A percentile compares a stretch with the other conserved stretches of the same genome.
phyloP scores from a whole-genome alignment of 352 stramenopile species.

The Phytophthora megakarya region DNA sequence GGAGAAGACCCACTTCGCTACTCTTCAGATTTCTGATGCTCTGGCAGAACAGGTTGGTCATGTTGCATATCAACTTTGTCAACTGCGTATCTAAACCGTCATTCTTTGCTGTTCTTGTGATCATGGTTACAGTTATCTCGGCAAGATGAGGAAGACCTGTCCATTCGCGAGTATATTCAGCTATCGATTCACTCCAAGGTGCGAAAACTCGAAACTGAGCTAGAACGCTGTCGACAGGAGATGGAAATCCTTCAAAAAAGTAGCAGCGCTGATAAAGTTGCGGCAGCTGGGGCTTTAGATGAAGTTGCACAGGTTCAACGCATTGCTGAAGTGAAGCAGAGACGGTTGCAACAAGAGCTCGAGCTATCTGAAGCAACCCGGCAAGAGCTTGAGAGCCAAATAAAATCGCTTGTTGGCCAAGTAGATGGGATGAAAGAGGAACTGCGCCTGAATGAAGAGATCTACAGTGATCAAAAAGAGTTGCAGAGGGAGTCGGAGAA shows the following conservation, averaged over 20 bases:
- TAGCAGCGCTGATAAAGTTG: constrained; percentile 40
- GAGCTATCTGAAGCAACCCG: constrained; percentile 56
- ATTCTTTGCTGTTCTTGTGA: background rate
- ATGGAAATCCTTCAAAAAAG: constrained; percentile 35
- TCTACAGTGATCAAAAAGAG: constrained; percentile 28
- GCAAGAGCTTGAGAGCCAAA: constrained; percentile 56
- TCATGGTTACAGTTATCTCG: constrained; percentile 36
- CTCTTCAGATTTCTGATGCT: constrained; percentile 66
- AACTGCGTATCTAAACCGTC: background rate
- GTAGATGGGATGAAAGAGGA: constrained; percentile 57
- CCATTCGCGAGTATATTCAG: constrained; percentile 67
- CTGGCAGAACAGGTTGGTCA: constrained; percentile 59
- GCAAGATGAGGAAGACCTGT: constrained; percentile 60
- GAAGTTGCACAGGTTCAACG: constrained; percentile 42
- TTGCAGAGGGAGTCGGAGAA: constrained; percentile 46
- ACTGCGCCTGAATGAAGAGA: constrained; percentile 35
- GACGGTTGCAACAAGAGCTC: constrained; percentile 52
- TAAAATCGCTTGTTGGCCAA: constrained; percentile 48
- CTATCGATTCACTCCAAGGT: constrained; percentile 58
- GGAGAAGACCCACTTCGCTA: constrained; percentile 68
- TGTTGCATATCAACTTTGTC: background rate
- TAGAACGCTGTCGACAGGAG: constrained; percentile 44
- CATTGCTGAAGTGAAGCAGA: constrained; percentile 39
- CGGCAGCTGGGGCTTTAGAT: constrained; percentile 31
- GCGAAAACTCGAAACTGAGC: constrained; percentile 40